Percentiles rank a stretch among this genome's conserved stretches.
phyloP scores from a whole-genome alignment of 176 grass and related monocot species.

The sorghum (Sorghum bicolor) region Sorghum_bicolor_NCBIv3 NC_012872.2:58695001-58695500 shows the following conservation, averaged over 20 bases:
- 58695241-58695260: constrained; percentile 30
- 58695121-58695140: background rate
- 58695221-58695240: constrained; percentile 13
- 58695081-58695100: constrained; percentile 7
- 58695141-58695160: background rate
- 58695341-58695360: constrained; percentile 13
- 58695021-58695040: constrained; percentile 18
- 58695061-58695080: background rate
- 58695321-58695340: constrained; percentile 10
- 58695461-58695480: background rate
- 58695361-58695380: background rate
- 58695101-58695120: background rate
- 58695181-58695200: background rate
- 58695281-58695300: constrained; percentile 46
- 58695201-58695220: background rate
- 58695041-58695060: constrained; percentile 8
- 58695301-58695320: constrained; percentile 17
- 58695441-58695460: background rate
- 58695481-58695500: background rate
- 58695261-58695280: constrained; percentile 16
- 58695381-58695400: background rate
- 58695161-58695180: constrained; percentile 8
- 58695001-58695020: background rate
- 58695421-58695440: background rate
- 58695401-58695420: background rate